phyloP scores from a whole-genome alignment of 257 asterid genomes.

The Prunella vulgaris region DNA sequence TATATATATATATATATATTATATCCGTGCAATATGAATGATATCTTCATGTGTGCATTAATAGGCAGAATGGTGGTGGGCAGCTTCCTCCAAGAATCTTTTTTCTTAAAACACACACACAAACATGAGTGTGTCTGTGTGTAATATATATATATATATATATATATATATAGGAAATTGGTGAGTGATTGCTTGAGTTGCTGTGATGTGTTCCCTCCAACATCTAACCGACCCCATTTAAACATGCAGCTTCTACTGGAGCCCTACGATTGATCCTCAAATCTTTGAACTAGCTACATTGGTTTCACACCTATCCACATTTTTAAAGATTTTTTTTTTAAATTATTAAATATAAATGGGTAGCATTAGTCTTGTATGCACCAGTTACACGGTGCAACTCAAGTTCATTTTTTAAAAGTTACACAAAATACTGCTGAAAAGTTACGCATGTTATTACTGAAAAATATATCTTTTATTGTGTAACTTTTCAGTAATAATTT shows the following conservation, averaged over 20 bases:
- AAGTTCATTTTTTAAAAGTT: too few species aligned
- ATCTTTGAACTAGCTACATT: background rate
- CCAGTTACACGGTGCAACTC: too few species aligned
- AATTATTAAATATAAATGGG: too few species aligned
- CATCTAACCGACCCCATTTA: constrained; percentile 35
- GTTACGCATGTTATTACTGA: too few species aligned
- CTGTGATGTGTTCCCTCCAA: constrained; percentile 36
- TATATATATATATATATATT: background rate
- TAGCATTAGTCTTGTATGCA: too few species aligned
- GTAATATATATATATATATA: background rate
- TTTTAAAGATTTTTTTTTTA: background rate
- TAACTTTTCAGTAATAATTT: too few species aligned
- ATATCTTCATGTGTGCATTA: constrained; percentile 32
- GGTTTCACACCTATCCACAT: constrained; percentile 18
- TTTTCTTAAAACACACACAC: constrained; percentile 5
- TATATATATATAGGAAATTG: constrained; percentile 1
- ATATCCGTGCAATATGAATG: constrained; percentile 32
- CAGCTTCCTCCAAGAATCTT: constrained; percentile 35
- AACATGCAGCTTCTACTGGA: too few species aligned
- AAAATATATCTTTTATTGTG: too few species aligned
- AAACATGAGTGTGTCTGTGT: background rate
- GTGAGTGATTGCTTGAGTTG: constrained; percentile 21
- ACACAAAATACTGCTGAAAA: too few species aligned
- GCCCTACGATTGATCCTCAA: too few species aligned
- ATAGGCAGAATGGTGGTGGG: constrained; percentile 20